Evolutionary conservation across 345 rosid species (phyloP).

Genomic region (Passiflora organensis): DNA sequence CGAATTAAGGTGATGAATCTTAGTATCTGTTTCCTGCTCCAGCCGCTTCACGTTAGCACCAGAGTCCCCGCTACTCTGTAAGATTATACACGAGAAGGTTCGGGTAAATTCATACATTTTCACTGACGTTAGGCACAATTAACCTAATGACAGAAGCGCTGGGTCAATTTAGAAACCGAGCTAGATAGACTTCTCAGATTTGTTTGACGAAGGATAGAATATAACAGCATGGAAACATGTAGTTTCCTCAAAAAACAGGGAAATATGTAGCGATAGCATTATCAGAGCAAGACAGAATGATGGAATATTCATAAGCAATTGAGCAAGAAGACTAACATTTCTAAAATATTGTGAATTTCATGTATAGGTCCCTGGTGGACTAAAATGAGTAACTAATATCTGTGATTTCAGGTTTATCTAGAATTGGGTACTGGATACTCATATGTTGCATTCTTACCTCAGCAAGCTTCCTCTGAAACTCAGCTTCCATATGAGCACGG

Average conservation of each 20-base stretch:
- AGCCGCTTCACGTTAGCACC: slow-evolving; percentile 87
- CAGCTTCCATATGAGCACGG: slow-evolving; percentile 69
- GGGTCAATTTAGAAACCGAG: too few species aligned
- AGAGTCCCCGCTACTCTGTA: slow-evolving; percentile 82
- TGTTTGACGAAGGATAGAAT: too few species aligned
- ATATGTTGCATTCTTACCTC: slow-evolving; percentile 41
- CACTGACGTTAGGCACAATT: too few species aligned
- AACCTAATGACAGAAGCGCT: too few species aligned
- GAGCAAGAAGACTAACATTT: too few species aligned
- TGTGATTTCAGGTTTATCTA: neutral
- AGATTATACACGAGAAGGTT: neutral
- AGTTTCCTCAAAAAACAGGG: too few species aligned
- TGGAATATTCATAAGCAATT: too few species aligned
- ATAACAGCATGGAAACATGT: too few species aligned
- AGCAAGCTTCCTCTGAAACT: slow-evolving; percentile 74
- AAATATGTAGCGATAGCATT: too few species aligned
- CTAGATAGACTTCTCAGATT: too few species aligned
- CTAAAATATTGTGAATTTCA: too few species aligned
- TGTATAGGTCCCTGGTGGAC: neutral
- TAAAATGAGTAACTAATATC: neutral
- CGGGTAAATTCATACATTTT: slow-evolving; percentile 11
- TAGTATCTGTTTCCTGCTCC: slow-evolving; percentile 62
- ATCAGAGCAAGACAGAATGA: too few species aligned
- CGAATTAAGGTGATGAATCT: slow-evolving; percentile 56
- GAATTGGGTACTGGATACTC: neutral